Evolutionary conservation across 495 filamentous ascomycete genomes (phyloP).

Genomic region (Podospora pseudoanserina): DNA sequence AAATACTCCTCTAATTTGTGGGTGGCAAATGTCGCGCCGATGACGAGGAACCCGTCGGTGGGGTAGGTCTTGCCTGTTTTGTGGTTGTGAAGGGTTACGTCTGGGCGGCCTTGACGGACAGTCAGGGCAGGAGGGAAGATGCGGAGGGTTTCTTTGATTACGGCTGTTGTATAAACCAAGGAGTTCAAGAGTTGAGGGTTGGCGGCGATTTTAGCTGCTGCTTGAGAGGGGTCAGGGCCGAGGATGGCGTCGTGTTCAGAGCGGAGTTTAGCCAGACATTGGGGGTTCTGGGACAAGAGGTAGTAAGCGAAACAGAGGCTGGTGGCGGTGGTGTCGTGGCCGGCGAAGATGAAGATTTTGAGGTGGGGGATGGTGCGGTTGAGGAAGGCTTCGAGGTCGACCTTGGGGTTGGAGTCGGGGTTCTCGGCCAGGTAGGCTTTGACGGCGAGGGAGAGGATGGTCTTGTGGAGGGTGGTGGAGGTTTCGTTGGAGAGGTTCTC

Average conservation of each 20-base stretch:
- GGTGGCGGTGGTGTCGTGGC: constrained; percentile 42
- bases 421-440: constrained; percentile 25
- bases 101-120: neutral
- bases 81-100: neutral
- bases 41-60: neutral
- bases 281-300: constrained; percentile 38
- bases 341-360: constrained; percentile 42
- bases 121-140: neutral
- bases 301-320: constrained; percentile 37
- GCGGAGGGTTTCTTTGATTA: constrained; percentile 10
- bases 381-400: constrained; percentile 7
- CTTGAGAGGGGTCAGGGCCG: constrained; percentile 27
- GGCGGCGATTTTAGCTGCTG: constrained; percentile 22
- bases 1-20: neutral
- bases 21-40: neutral
- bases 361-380: constrained; percentile 24
- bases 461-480: constrained; percentile 48
- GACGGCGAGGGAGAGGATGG: constrained; percentile 23
- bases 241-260: constrained; percentile 43
- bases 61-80: neutral
- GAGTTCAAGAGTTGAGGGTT: constrained; percentile 38
- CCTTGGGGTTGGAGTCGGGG: neutral
- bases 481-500: neutral
- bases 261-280: constrained; percentile 29
- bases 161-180: neutral